These are phyloP conservation scores for Globisporangium yorkense DNA, from an alignment of 352 stramenopile genomes.

Conservation along the genomic window DNA sequence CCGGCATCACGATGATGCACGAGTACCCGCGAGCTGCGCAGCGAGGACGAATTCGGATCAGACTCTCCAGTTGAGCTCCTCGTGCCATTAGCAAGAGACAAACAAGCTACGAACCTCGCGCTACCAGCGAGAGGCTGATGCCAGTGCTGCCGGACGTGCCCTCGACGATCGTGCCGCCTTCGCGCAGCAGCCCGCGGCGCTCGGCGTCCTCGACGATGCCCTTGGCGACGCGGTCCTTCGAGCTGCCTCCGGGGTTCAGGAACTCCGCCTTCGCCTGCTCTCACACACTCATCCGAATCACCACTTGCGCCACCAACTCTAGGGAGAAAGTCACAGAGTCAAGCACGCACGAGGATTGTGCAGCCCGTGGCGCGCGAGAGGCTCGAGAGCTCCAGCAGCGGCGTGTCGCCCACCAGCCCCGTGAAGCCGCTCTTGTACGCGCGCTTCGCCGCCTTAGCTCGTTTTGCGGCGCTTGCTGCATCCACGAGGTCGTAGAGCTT, in stretches of 20 bases:
- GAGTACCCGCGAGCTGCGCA: conserved; percentile 86
- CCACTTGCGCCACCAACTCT: background rate
- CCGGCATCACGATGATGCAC: conserved; percentile 96
- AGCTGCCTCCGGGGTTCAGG: conserved; percentile 96
- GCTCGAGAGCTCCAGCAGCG: conserved; percentile 86
- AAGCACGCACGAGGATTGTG: conserved; percentile 66
- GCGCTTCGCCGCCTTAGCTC: conserved; percentile 14
- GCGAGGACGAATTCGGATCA: background rate
- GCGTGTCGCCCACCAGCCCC: conserved; percentile 91
- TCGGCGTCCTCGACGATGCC: conserved; percentile 95
- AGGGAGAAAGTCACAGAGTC: background rate
- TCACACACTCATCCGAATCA: background rate
- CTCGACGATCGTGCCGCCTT: conserved; percentile 94
- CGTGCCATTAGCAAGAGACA: background rate
- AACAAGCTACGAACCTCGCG: conserved; percentile 36
- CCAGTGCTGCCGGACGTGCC: conserved; percentile 97
- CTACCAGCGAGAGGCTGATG: conserved; percentile 95
- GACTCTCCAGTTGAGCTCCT: background rate
- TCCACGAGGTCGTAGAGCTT: conserved; percentile 52
- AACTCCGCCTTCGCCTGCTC: conserved; percentile 92
- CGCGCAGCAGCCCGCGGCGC: conserved; percentile 71
- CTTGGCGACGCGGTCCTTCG: conserved; percentile 96
- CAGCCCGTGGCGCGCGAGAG: conserved; percentile 90
- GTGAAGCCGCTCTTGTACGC: conserved; percentile 57
- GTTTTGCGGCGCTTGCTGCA: conserved; percentile 13